Evolutionary conservation across 2,329 filamentous ascomycete genomes (phyloP), one percentile per base, ranked within the genome.

Genomic region (Fusarium stilboides): DNA sequence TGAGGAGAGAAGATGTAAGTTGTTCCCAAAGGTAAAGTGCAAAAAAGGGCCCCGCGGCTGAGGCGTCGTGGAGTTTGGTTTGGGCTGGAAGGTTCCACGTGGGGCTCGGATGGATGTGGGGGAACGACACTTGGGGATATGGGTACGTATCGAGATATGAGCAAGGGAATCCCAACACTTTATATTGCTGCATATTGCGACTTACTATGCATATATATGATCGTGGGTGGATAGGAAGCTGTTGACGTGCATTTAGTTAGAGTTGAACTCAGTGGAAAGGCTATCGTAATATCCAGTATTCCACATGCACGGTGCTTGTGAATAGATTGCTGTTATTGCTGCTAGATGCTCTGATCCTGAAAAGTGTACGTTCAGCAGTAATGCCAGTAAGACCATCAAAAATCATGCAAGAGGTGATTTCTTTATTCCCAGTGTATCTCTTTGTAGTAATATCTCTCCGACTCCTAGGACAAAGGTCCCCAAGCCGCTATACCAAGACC

Each of bases 41-140:
- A 57, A 66, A 65, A 64, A 59, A 65, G 39, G 45, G 68, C 68
- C 68, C 68, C 68, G 66, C 69, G 69, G 66, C 61, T 72, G 59
- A 66, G 50, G 40, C 55, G 68, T 69, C 55, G 70, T 71, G 54
- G 65, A 69, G 54, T 70, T 72, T 72, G 57, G 15, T 31, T 31
- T 31, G 28, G 69, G 65, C 66, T 74, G 73, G 73, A 75, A 75
- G 70, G 60, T 75, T 75, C 73, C 70, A 75, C 72, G 73, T 74
- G 73, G 73, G 73, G 73, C 73, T 63, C 19, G 44, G 13, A 42
- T 46, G 31, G 42, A 46, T 68, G 58, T 61, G 63, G 71, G 69
- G 64, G 67, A 66, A 37, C 15, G 45, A 49, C 42, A 51, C 39
- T 55, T 43, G 36, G 26, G 31, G 40, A 46, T 37, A 12, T 39